Percentiles rank a stretch among this genome's conserved stretches.
These are phyloP conservation scores for Hordeum vulgare DNA, from an alignment of 176 grass and related monocot genomes.

Conservation along the genomic window MorexV3_pseudomolecules_assembly NC_058524.1:169764804-169765303, in stretches of 20 bases:
- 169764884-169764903: conserved; percentile 48
- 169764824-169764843: conserved; percentile 37
- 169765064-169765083: background rate
- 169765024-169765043: background rate
- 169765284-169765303: background rate
- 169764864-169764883: conserved; percentile 37
- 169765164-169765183: no score
- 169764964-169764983: conserved; percentile 68
- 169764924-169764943: conserved; percentile 56
- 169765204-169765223: background rate
- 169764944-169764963: conserved; percentile 59
- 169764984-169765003: background rate
- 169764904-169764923: conserved; percentile 58
- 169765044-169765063: background rate
- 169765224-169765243: background rate
- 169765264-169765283: background rate
- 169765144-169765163: no score
- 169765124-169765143: no score
- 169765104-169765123: background rate
- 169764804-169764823: background rate
- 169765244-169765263: background rate
- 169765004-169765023: background rate
- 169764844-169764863: conserved; percentile 44
- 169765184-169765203: no score
- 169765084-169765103: background rate